Percentiles rank a stretch among this genome's conserved stretches.
phyloP scores from a whole-genome alignment of 352 stramenopile genomes.

The Pythium rishiriense region DNA sequence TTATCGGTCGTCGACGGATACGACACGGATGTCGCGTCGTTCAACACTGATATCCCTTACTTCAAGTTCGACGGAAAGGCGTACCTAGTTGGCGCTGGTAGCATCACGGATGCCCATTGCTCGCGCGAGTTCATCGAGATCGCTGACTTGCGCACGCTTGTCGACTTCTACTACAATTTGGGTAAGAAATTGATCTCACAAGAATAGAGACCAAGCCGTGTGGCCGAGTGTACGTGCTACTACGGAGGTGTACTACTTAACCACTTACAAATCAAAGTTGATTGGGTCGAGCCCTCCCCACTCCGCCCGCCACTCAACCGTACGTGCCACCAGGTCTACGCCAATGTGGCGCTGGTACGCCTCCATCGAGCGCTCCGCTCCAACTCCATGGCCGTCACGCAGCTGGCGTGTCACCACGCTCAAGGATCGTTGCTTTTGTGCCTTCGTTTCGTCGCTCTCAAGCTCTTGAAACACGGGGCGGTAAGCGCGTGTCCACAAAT shows the following conservation, averaged over 20 bases:
- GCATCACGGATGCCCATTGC: constrained; percentile 76
- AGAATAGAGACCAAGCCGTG: constrained; percentile 29
- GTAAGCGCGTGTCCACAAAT: constrained; percentile 88
- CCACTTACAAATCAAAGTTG: constrained; percentile 47
- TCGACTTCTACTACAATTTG: constrained; percentile 72
- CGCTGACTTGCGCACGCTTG: constrained; percentile 54
- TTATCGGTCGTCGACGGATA: constrained; percentile 85
- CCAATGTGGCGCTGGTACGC: constrained; percentile 57
- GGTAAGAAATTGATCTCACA: constrained; percentile 67
- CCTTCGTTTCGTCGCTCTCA: constrained; percentile 37
- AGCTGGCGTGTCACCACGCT: constrained; percentile 23
- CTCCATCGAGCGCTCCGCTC: constrained; percentile 36
- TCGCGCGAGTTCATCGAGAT: constrained; percentile 75
- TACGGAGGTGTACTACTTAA: constrained; percentile 8
- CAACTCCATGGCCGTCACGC: constrained; percentile 27
- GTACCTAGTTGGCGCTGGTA: constrained; percentile 76
- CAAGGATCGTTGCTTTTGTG: constrained; percentile 32
- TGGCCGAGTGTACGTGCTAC: neutral
- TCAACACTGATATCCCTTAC: constrained; percentile 91
- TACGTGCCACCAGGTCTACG: constrained; percentile 40
- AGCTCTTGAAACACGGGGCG: constrained; percentile 78
- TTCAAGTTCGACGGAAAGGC: constrained; percentile 79
- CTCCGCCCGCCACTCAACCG: constrained; percentile 52
- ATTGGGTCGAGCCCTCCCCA: constrained; percentile 68
- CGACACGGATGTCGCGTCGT: constrained; percentile 81